Percentiles rank a stretch among this genome's conserved stretches.
phyloP scores from a whole-genome alignment of 2,329 filamentous ascomycete genomes.

The Nemania bipapillata region DNA sequence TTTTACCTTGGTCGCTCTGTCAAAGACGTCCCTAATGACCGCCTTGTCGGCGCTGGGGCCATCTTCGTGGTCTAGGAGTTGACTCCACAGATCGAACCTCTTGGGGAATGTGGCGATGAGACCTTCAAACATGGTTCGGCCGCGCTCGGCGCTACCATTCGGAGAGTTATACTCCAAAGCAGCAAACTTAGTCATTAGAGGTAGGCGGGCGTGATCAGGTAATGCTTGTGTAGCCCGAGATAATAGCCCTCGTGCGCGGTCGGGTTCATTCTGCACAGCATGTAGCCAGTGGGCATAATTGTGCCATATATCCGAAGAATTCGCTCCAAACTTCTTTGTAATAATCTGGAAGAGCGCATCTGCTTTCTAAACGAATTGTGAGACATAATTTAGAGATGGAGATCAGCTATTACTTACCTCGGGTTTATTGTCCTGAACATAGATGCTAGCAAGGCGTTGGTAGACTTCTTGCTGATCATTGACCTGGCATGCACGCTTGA shows the following conservation, averaged over 20 bases:
- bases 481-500: slow-evolving; percentile 92
- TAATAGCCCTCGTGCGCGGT: slow-evolving; percentile 80
- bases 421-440: slow-evolving; percentile 88
- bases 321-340: slow-evolving; percentile 87
- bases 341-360: slow-evolving; percentile 87
- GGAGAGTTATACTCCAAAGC: slow-evolving; percentile 88
- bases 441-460: slow-evolving; percentile 90
- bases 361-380: slow-evolving; percentile 73
- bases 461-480: slow-evolving; percentile 92
- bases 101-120: slow-evolving; percentile 86
- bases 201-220: slow-evolving; percentile 71
- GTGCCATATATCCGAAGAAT: slow-evolving; percentile 82
- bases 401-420: slow-evolving; percentile 67
- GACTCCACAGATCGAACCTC: slow-evolving; percentile 91
- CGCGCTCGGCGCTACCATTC: slow-evolving; percentile 86
- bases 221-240: slow-evolving; percentile 87
- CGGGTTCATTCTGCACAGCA: slow-evolving; percentile 73
- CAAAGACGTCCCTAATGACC: slow-evolving; percentile 79
- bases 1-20: slow-evolving; percentile 76
- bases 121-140: slow-evolving; percentile 92
- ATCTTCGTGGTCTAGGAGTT: slow-evolving; percentile 87
- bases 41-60: slow-evolving; percentile 61
- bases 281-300: slow-evolving; percentile 97
- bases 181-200: slow-evolving; percentile 86
- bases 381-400: slow-evolving; percentile 39